Evolutionary conservation across 2,329 filamentous ascomycete species (phyloP), one percentile per base, ranked within the genome.

Genomic region (Graphiopsis chlorocephala): DNA sequence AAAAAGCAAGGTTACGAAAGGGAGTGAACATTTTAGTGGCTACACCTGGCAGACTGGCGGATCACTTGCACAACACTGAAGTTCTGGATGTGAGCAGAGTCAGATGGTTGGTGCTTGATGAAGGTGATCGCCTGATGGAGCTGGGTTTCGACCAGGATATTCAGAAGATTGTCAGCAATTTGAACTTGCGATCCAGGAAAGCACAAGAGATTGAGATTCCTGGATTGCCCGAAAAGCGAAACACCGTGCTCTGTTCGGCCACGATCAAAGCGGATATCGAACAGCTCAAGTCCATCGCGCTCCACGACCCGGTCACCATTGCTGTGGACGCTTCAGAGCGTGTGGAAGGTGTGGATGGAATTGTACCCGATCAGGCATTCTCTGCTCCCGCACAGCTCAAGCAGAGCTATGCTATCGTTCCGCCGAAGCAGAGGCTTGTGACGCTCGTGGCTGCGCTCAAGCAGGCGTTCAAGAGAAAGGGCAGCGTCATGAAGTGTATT

Each of bases 201-300:
- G 86, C 86, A 31, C 84, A 85, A 42, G 86, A 88, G 4, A 77
- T 80, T 2, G 82, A 89, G 42, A 86, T 86, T 4, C 84, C 85
- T 20, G 82, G 90, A 4, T 83, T 97, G 8, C 89, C 92, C 0
- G 87, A 87, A 61, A 86, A 93, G 68, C 86, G 93, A 64, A 89
- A 92, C 1, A 98, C 95, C 0, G 85, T 99, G 4, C 85, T 99
- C 2, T 99, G 95, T 77, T 99, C 95, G 4, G 95, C 95, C 3
- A 99, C 95, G 0, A 91, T 99, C 88, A 97, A 97, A 80, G 93
- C 96, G 88, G 95, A 94, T 71, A 95, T 98, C 1, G 93, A 98
- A 76, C 90, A 90, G 71, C 82, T 99, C 6, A 93, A 94, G 48
- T 93, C 97, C 74, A 96, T 98, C 79, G 97, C 93, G 81, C 82